These are phyloP conservation scores for Warburgia ugandensis DNA, from an alignment of 164 flowering plant species.

Conservation along the genomic window DNA sequence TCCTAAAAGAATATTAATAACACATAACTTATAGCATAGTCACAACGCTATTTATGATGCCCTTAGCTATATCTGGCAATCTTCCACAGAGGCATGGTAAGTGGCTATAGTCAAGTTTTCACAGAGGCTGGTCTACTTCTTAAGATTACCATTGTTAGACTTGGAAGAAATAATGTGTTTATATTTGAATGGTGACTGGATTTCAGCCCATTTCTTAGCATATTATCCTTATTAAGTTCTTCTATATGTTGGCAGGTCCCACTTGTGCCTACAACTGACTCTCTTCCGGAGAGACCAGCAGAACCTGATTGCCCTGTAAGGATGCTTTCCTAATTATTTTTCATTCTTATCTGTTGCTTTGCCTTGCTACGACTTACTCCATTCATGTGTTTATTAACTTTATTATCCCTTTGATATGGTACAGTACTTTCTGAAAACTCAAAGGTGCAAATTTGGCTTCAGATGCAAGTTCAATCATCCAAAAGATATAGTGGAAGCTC, in stretches of 20 bases:
- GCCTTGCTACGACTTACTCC: neutral
- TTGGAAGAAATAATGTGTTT: too few relatives aligned
- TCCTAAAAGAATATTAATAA: too few relatives aligned
- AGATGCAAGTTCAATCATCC: conserved; percentile 98
- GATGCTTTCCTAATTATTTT: neutral
- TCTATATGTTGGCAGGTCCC: conserved; percentile 61
- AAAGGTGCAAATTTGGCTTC: conserved; percentile 79
- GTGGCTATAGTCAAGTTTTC: too few relatives aligned
- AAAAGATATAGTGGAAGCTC: conserved; percentile 29
- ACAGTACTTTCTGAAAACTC: conserved; percentile 93
- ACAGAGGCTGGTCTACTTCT: too few relatives aligned
- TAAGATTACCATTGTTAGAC: too few relatives aligned
- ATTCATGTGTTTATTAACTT: neutral
- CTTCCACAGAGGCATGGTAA: too few relatives aligned
- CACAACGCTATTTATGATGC: too few relatives aligned
- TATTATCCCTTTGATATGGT: conserved; percentile 7
- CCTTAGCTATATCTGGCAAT: too few relatives aligned
- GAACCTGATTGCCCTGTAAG: conserved; percentile 93
- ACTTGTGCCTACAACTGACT: conserved; percentile 29
- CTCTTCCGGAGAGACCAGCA: conserved; percentile 83
- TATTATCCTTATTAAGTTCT: too few relatives aligned
- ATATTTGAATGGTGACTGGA: too few relatives aligned
- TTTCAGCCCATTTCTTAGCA: too few relatives aligned
- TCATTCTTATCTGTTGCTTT: neutral
- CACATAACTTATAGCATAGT: too few relatives aligned